Conservation (phyloP, 805 yeast genomes). For the Wickerhamiella sergipiensis region DNA sequence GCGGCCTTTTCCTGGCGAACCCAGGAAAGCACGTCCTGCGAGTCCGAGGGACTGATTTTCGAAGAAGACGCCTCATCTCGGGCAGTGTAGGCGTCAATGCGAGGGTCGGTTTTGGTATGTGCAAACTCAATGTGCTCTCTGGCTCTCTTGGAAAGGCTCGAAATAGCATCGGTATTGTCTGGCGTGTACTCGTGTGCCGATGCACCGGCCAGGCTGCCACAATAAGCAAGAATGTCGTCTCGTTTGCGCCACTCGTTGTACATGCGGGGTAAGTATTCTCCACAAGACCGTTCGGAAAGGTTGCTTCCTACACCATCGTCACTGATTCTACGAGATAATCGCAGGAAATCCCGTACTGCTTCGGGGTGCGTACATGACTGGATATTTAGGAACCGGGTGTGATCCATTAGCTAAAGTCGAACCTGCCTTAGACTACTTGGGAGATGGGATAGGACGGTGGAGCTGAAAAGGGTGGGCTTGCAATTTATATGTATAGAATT, state of each 20-base stretch:
- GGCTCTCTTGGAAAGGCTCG: constrained; percentile 13
- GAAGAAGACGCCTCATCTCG: constrained; percentile 11
- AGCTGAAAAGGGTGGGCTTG: neutral
- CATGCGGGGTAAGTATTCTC: constrained; percentile 7
- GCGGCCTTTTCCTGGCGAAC: neutral
- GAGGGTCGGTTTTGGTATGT: constrained; percentile 14
- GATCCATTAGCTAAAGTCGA: constrained; percentile 1
- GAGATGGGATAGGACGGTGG: too few relatives aligned
- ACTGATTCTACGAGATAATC: constrained; percentile 18
- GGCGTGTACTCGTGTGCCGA: neutral
- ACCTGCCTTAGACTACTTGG: too few relatives aligned
- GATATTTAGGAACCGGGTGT: constrained; percentile 7
- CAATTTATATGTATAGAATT: too few relatives aligned
- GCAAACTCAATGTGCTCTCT: constrained; percentile 15
- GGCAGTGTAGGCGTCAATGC: constrained; percentile 18
- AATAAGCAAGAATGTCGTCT: constrained; percentile 12
- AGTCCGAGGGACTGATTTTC: neutral
- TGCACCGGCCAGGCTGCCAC: constrained; percentile 6
- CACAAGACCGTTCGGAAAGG: constrained; percentile 18
- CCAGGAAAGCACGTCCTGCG: neutral
- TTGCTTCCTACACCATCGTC: constrained; percentile 21
- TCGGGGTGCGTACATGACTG: constrained; percentile 16
- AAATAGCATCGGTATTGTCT: constrained; percentile 5
- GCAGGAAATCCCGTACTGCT: constrained; percentile 18
- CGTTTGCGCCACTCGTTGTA: constrained; percentile 14